Base-by-base conservation (phyloP, 2,329 filamentous ascomycete genomes). In the Trichophyton verrucosum region DNA sequence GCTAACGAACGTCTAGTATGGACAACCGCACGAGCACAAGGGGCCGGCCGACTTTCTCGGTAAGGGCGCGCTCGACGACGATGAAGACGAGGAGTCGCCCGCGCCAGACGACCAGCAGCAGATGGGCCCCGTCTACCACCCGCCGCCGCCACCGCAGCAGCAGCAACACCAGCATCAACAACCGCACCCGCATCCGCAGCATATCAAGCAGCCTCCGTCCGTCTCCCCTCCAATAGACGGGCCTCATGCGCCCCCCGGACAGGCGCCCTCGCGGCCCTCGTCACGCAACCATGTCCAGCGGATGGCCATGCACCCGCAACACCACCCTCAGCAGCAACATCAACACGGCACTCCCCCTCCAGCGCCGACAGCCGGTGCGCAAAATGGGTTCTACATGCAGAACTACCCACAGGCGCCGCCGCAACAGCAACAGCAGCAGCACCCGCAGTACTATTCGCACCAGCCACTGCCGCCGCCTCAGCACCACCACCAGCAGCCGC, bases 1-100 rank as follows among this genome's bases (percentile, higher is more conserved):
- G 27, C 49, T 53, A 24, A 53, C 49, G 13, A 33, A 38, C 7
- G 13, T 9, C 61, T 61, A 96, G 91, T 95, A 95, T 79, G 91
- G 91, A 68, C 87, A 85, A 62, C 87, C 91, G 51, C 95, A 94
- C 74, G 94, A 99, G 74, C 92, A 97, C 77, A 99, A 97, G 77
- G 92, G 92, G 1, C 94, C 94, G 0, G 82, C 83, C 60, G 94
- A 99, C 75, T 99, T 96, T 75, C 88, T 87, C 70, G 90, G 90
- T 65, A 87, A 87, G 74, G 80, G 80, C 62, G 82, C 78, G 61
- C 87, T 88, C 64, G 87, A 88, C 66, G 89, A 94, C 59, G 91
- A 96, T 57, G 91, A 95, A 15, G 88, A 90, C 60, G 85, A 86
- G 62, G 86, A 87, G 33, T 88, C 87, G 5, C 88, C 87, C 6